Conservation (phyloP, 805 yeast species). For the Starmerella ratchasimensis region DNA sequence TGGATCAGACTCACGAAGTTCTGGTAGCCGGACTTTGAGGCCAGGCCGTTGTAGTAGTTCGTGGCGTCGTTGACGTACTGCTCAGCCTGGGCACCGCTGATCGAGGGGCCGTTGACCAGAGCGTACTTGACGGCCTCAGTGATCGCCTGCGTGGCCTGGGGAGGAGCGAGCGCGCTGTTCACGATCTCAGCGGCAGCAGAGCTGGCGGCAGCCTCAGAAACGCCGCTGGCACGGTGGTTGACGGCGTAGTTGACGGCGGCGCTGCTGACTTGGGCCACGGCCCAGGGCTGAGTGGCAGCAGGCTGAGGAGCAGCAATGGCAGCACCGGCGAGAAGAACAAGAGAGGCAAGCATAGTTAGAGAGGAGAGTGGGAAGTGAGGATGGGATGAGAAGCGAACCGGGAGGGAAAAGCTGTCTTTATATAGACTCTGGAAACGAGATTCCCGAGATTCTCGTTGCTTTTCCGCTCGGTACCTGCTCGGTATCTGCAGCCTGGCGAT, state of each 20-base stretch:
- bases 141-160: constrained; percentile 17
- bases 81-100: constrained; percentile 13
- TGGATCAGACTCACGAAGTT: constrained; percentile 11
- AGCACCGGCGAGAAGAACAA: constrained; percentile 8
- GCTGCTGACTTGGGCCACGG: constrained; percentile 14
- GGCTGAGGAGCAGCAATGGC: constrained; percentile 5
- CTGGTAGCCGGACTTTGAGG: constrained; percentile 16
- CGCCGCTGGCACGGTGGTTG: constrained; percentile 12
- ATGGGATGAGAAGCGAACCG: too few species aligned
- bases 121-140: constrained; percentile 15
- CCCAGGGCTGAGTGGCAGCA: constrained; percentile 13
- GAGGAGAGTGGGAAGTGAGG: too few species aligned
- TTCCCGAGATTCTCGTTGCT: too few species aligned
- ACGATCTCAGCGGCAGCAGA: constrained; percentile 14
- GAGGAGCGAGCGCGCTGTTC: constrained; percentile 12
- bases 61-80: constrained; percentile 15
- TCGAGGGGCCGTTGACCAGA: constrained; percentile 10
- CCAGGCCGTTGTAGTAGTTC: constrained; percentile 15
- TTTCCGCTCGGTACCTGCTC: too few species aligned
- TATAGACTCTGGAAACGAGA: too few species aligned
- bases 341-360: constrained; percentile 8
- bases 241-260: constrained; percentile 14
- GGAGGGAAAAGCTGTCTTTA: too few species aligned
- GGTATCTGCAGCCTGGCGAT: too few species aligned
- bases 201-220: constrained; percentile 14